Base-by-base conservation (phyloP, 257 asterid species). In the Solanum dulcamara region DNA sequence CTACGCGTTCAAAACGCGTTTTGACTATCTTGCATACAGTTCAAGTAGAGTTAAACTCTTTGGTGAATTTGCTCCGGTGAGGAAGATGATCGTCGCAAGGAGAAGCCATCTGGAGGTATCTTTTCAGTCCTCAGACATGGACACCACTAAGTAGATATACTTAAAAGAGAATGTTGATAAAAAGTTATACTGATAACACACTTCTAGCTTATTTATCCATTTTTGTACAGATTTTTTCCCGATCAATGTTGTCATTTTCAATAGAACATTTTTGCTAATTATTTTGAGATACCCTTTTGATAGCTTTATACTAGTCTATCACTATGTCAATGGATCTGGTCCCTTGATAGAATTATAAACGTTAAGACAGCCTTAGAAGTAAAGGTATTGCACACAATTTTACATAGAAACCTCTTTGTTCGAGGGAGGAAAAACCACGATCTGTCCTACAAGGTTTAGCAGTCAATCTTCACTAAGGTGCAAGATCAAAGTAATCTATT, bases 111-210 rank as follows among this genome's bases (percentile, higher is more conserved):
- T 10, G 93, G 95, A 87, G 97, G 99, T 32, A 91, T 96, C 81
- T 94, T 94, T 86, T 93, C 99, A 22, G 84, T 94, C 33, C 90
- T 94, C 82, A 90, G 97, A 82, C 95, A 92, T 11, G 95, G 94
- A 64, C 93, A 92, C 87, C 91, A 93, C 89, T 92, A 87, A 92
- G 80, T 62, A 13, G 30, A 38, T 59, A 30, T 18, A 62, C 30
- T 79, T 79, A n/a, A 15, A 28, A 48, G 64, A 48, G 42, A 79
- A 48, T 79, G 64, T 79, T 48, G 64, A 79, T 79, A 46, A 79
- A 44, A 75, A 79, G 11, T 79, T 48, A 48, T 77, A 28, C 83
- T 48, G 40, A 48, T 48, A 26, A 77, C 62, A 28, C 18, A 24
- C n/a, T 46, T 79, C 44, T 79, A 79, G 64, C 44, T 79, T 79